Evolutionary conservation across 768 basidiomycete species (phyloP), one percentile per base, ranked within the genome.

Genomic region (Serendipita indica): DNA sequence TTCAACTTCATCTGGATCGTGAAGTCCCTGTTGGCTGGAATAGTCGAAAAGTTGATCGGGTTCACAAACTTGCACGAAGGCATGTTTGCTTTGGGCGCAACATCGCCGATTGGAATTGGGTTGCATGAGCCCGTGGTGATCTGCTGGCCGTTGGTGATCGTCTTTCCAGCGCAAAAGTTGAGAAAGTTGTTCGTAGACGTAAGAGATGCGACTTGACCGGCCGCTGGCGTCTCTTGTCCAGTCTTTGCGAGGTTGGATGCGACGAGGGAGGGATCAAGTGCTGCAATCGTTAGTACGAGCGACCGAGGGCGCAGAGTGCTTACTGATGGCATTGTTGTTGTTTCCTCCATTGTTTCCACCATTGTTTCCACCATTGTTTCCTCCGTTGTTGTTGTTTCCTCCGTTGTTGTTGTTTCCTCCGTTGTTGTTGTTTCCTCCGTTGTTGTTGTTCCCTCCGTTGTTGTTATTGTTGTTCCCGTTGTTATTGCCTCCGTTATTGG

Each of bases 151-250:
- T 81, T 77, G 39, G 80, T 81, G 65, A 81, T 70, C 13, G 76
- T 75, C 43, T 74, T 67, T 5, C 43, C 13, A 32, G 32, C 33
- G 41, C 33, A 27, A 57, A 73, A 18, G 22, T 35, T 32, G 27
- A 63, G 63, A 58, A 79, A 83, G 73, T 83, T 83, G 71, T 83
- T 81, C 18, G 68, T 71, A 13, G 77, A 77, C 1, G 77, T 78
- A 57, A 76, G 67, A 3, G 77, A 80, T 2, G 76, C 69, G 58
- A 76, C 75, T 66, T 79, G 78, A 37, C 78, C 78, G 65, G 73
- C 67, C 0, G 69, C 64, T 1, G 73, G 73, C 34, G 71, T 68
- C 57, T 71, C 66, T 62, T 75, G 75, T 41, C 78, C 81, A 61
- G 78, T 65, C 49, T 78, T 73, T 30, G 73, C 73, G 59, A 81